These are phyloP conservation scores for Phialocephala subalpina DNA, from an alignment of 2,329 filamentous ascomycete species.

Conservation along the genomic window DNA sequence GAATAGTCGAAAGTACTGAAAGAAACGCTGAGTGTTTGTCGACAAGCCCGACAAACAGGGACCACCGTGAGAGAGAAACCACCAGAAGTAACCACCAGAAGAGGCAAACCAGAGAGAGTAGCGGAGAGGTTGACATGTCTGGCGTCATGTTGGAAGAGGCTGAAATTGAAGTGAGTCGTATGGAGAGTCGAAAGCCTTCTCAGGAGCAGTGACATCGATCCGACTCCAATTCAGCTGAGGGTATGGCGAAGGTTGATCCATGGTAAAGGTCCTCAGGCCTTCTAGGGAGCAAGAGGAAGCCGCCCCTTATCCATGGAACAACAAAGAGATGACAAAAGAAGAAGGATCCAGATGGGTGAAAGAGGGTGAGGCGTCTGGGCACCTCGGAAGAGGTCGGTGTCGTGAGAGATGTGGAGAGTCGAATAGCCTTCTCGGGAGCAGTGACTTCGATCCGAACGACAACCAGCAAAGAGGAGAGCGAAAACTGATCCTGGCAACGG, in stretches of 20 bases:
- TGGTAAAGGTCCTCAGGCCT: constrained; percentile 1
- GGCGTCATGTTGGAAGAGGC: constrained; percentile 5
- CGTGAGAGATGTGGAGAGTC: background rate
- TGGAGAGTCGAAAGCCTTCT: constrained; percentile 7
- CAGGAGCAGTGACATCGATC: constrained; percentile 9
- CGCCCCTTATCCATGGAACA: constrained; percentile 5
- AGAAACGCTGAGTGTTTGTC: constrained; percentile 7
- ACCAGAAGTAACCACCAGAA: constrained; percentile 3
- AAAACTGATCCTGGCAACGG: background rate
- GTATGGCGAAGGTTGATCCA: background rate
- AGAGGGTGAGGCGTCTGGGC: constrained; percentile 7
- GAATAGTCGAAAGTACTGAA: background rate
- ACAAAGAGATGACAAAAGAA: background rate
- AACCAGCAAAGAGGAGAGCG: background rate
- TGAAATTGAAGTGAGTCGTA: background rate
- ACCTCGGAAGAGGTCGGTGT: background rate
- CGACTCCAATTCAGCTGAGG: constrained; percentile 1
- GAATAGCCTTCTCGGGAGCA: constrained; percentile 6
- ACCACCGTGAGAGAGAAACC: background rate
- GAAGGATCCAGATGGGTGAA: too few species aligned
- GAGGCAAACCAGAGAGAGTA: constrained; percentile 4
- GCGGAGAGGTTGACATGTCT: constrained; percentile 9
- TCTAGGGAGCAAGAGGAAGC: constrained; percentile 5
- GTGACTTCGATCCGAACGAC: background rate
- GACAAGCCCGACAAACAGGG: constrained; percentile 9